Evolutionary conservation across 345 rosid species (phyloP).

Genomic region (Raphanus raphanistrum): DNA sequence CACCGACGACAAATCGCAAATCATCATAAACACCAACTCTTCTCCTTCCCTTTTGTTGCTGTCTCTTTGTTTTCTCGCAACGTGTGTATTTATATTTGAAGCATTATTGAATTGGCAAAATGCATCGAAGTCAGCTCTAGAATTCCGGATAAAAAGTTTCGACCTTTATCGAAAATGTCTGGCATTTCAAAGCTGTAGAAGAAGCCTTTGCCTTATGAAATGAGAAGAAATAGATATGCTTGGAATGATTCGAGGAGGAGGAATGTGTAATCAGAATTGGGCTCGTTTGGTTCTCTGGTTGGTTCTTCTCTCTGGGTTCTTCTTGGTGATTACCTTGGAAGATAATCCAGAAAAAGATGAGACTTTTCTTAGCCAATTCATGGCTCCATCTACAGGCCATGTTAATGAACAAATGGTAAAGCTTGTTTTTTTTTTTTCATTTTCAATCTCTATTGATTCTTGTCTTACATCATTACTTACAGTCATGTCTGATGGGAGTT

Average conservation of each 20-base stretch:
- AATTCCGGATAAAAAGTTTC: too few species aligned
- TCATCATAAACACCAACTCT: too few species aligned
- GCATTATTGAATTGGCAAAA: too few species aligned
- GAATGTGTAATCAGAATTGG: slow-evolving; percentile 39
- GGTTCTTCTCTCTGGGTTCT: slow-evolving; percentile 42
- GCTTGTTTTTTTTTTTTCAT: background rate
- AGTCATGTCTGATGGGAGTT: background rate
- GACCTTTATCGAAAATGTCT: too few species aligned
- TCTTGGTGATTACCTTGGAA: slow-evolving; percentile 45
- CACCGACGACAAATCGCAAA: too few species aligned
- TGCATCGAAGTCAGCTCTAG: too few species aligned
- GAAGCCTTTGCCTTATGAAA: slow-evolving; percentile 24
- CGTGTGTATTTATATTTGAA: too few species aligned
- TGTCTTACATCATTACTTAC: background rate
- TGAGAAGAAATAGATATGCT: slow-evolving; percentile 40
- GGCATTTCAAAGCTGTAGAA: too few species aligned
- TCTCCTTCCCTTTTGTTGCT: too few species aligned
- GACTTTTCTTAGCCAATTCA: slow-evolving; percentile 41
- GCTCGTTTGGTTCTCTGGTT: slow-evolving; percentile 34
- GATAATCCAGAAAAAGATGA: slow-evolving; percentile 45
- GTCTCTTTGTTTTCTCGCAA: too few species aligned
- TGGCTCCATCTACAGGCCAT: slow-evolving; percentile 55
- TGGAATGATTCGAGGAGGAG: slow-evolving; percentile 34
- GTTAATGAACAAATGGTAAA: slow-evolving; percentile 59
- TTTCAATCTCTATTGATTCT: background rate